Percentiles rank a stretch among this genome's conserved stretches.
Evolutionary conservation across 2,329 filamentous ascomycete genomes (phyloP).

Genomic region (Tympanopsis confertula): DNA sequence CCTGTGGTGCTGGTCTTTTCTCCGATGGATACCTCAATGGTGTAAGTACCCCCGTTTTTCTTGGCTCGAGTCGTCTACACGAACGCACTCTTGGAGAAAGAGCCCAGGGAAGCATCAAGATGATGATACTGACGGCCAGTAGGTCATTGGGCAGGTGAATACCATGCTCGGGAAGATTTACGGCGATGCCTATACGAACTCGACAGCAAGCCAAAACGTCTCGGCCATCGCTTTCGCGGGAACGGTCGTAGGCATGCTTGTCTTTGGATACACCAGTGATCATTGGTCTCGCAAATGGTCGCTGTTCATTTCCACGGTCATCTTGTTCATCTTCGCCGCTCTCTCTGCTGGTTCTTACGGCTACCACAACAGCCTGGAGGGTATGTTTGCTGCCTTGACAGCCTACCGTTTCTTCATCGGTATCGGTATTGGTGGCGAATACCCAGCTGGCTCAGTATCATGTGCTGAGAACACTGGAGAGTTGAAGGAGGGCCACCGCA

Average conservation of each 20-base stretch:
- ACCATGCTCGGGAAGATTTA: slow-evolving; percentile 66
- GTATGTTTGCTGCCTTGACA: slow-evolving; percentile 67
- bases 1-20: slow-evolving; percentile 81
- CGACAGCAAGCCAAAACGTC: slow-evolving; percentile 62
- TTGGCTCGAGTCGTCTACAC: slow-evolving; percentile 2
- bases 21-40: slow-evolving; percentile 88
- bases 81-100: slow-evolving; percentile 2
- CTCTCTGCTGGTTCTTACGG: slow-evolving; percentile 69
- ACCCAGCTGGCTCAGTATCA: slow-evolving; percentile 73
- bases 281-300: slow-evolving; percentile 77
- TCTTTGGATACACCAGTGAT: slow-evolving; percentile 73
- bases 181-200: slow-evolving; percentile 53
- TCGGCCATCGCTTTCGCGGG: slow-evolving; percentile 76
- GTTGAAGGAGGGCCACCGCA: slow-evolving; percentile 68
- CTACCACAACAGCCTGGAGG: slow-evolving; percentile 52
- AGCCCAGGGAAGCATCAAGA: slow-evolving; percentile 1
- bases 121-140: neutral
- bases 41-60: slow-evolving; percentile 28
- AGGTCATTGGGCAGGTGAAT: slow-evolving; percentile 81
- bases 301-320: slow-evolving; percentile 68
- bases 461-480: slow-evolving; percentile 77
- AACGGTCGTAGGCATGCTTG: slow-evolving; percentile 69
- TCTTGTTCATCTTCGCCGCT: slow-evolving; percentile 76
- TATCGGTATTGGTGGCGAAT: slow-evolving; percentile 73
- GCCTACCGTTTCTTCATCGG: slow-evolving; percentile 77